phyloP scores from a whole-genome alignment of 768 basidiomycete genomes.

The Hirschioporus abietinus region DNA sequence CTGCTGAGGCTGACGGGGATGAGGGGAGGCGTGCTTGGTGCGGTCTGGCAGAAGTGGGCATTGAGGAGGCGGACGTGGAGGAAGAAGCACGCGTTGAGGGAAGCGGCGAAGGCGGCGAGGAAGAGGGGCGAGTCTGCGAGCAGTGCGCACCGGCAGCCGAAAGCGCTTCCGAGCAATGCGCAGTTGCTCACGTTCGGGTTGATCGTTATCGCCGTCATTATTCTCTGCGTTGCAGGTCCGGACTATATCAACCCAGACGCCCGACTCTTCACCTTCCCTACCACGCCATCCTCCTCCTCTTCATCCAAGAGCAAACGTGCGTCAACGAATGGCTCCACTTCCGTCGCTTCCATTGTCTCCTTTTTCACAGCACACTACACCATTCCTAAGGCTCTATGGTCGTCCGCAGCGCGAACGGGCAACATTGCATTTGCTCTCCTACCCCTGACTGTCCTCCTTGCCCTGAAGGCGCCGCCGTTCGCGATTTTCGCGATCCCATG shows the following conservation, averaged over 20 bases:
- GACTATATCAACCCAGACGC: slow-evolving; percentile 59
- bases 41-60: slow-evolving; percentile 54
- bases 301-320: slow-evolving; percentile 9
- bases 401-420: slow-evolving; percentile 59
- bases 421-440: slow-evolving; percentile 68
- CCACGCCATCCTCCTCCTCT: slow-evolving; percentile 16
- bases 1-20: slow-evolving; percentile 38
- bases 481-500: slow-evolving; percentile 63
- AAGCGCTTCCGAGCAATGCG: slow-evolving; percentile 55
- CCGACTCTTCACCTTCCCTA: slow-evolving; percentile 38
- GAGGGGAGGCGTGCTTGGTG: slow-evolving; percentile 39
- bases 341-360: slow-evolving; percentile 28
- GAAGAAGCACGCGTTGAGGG: slow-evolving; percentile 36
- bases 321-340: slow-evolving; percentile 11
- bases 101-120: slow-evolving; percentile 28
- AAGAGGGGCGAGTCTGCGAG: slow-evolving; percentile 20
- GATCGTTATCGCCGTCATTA: slow-evolving; percentile 37
- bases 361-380: slow-evolving; percentile 48
- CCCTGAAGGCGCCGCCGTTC: slow-evolving; percentile 67
- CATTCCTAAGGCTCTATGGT: slow-evolving; percentile 68
- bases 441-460: slow-evolving; percentile 65
- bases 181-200: slow-evolving; percentile 48
- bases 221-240: slow-evolving; percentile 52
- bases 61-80: slow-evolving; percentile 55
- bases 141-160: slow-evolving; percentile 33